phyloP scores from a whole-genome alignment of 345 rosid genomes.

The Hirschfeldia incana region DNA sequence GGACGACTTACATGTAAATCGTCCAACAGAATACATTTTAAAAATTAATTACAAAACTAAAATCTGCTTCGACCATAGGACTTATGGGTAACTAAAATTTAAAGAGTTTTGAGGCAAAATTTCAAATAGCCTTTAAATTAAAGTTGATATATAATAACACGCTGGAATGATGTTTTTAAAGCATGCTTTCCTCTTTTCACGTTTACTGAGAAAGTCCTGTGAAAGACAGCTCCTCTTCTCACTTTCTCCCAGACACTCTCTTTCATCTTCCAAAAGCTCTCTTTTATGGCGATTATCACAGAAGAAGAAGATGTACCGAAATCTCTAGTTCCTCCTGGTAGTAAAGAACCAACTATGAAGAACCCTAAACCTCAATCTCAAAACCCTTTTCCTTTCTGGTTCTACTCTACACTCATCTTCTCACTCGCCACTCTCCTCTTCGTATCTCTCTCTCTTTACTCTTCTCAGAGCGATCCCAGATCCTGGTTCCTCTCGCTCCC shows the following conservation, averaged over 20 bases:
- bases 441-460: slow-evolving; percentile 46
- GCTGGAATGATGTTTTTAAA: slow-evolving; percentile 6
- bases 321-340: slow-evolving; percentile 29
- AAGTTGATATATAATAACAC: neutral
- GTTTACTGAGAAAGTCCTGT: slow-evolving; percentile 7
- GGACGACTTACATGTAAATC: too few relatives aligned
- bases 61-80: too few relatives aligned
- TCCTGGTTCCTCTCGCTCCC: slow-evolving; percentile 86
- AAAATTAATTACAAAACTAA: too few relatives aligned
- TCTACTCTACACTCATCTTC: slow-evolving; percentile 58
- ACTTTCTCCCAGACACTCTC: neutral
- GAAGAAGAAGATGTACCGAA: slow-evolving; percentile 49
- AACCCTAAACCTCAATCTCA: slow-evolving; percentile 32
- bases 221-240: slow-evolving; percentile 12
- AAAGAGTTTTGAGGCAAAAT: too few relatives aligned
- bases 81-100: too few relatives aligned
- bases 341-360: slow-evolving; percentile 28
- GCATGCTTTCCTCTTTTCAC: neutral
- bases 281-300: slow-evolving; percentile 68
- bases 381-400: slow-evolving; percentile 79
- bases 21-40: too few relatives aligned
- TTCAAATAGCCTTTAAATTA: neutral
- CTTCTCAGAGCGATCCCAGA: slow-evolving; percentile 59
- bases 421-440: slow-evolving; percentile 59
- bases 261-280: slow-evolving; percentile 11